A percentile compares a stretch with the other conserved stretches of the same genome.
Conservation (phyloP, 108 stramenopile species). For the Craspedostauros australis region DNA sequence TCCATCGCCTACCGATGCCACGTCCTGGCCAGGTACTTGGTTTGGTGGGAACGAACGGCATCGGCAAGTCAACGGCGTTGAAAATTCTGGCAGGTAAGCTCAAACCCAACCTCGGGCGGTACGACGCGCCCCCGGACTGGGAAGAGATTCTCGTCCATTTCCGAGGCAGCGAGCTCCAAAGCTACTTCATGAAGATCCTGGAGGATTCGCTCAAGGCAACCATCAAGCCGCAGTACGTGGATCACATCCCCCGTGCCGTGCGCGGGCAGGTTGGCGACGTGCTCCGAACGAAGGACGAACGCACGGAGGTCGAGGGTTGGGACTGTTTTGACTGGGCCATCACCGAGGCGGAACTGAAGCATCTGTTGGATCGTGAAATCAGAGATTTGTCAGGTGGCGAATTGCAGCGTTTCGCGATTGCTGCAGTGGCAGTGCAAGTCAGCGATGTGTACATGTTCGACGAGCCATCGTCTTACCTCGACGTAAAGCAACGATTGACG, state of each 20-base stretch:
- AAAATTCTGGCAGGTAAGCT: slow-evolving; percentile 96
- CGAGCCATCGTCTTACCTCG: slow-evolving; percentile 97
- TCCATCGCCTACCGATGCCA: slow-evolving; percentile 98
- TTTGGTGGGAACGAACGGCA: slow-evolving; percentile 98
- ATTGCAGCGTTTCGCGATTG: slow-evolving; percentile 98
- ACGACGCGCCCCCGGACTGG: slow-evolving; percentile 95
- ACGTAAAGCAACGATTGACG: slow-evolving; percentile 97
- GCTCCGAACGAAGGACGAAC: slow-evolving; percentile 84
- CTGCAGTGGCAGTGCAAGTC: slow-evolving; percentile 83
- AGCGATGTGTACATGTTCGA: slow-evolving; percentile 99
- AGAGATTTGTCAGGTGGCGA: slow-evolving; percentile 94
- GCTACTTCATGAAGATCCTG: slow-evolving; percentile 97
- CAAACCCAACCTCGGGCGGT: slow-evolving; percentile 97
- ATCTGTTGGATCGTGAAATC: slow-evolving; percentile 92
- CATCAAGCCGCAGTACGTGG: slow-evolving; percentile 99
- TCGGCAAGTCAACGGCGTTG: slow-evolving; percentile 94
- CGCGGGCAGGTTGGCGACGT: slow-evolving; percentile 85
- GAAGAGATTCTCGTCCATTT: slow-evolving; percentile 95
- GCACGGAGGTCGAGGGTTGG: slow-evolving; percentile 57
- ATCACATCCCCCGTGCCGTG: slow-evolving; percentile 94
- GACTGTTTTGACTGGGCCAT: slow-evolving; percentile 72
- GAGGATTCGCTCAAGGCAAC: slow-evolving; percentile 98
- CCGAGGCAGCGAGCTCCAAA: slow-evolving; percentile 96
- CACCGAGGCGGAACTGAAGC: slow-evolving; percentile 77
- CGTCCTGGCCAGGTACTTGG: slow-evolving; percentile 96